Base-by-base conservation (phyloP, 2,329 filamentous ascomycete genomes). In the Penicillium sp. region DNA sequence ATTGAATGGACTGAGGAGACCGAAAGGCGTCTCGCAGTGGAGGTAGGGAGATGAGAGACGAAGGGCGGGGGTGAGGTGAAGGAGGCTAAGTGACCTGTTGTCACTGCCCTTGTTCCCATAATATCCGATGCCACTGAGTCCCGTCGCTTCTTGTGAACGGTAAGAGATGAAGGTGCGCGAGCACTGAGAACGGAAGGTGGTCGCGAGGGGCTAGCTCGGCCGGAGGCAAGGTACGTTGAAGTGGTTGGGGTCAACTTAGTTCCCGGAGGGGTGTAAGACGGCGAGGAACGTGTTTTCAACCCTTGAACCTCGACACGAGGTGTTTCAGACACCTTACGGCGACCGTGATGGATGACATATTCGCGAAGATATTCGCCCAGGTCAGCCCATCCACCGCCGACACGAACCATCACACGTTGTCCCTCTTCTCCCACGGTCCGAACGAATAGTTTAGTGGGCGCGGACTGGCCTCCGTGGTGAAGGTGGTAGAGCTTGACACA, bases 361-460 rank as follows among this genome's bases (percentile, higher is more conserved):
- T 96, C 91, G 63, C 91, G 88, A 39, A 99, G 80, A 68, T 97
- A 99, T 72, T 97, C 94, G 35, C 89, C 93, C 18, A 99, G 79
- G 72, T 99, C 94, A 13, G 92, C 91, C 94, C 94, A 99, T n/a
- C 94, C 94, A 55, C 94, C 94, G 11, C 94, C 94, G 11, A 99
- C 93, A 34, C 94, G 89, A 7, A 99, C 94, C 94, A 99, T 97
- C 57, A 97, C 91, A 47, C 94, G 86, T 72, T 97, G 91, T 14
- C 90, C 90, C 53, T 85, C 82, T 70, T 96, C 91, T 46, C 94
- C 94, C 2, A 99, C 92, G 1, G 91, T 86, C 14, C 94, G 88
- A 48, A 99, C 92, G 67, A 95, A 96, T 5, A 99, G 83, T 74
- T 97, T 97, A 68, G 97, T 92, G 0, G 94, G 94, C 11, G 90